Conservation (phyloP, 139 green algal species). For the Pleodorina starrii region DNA sequence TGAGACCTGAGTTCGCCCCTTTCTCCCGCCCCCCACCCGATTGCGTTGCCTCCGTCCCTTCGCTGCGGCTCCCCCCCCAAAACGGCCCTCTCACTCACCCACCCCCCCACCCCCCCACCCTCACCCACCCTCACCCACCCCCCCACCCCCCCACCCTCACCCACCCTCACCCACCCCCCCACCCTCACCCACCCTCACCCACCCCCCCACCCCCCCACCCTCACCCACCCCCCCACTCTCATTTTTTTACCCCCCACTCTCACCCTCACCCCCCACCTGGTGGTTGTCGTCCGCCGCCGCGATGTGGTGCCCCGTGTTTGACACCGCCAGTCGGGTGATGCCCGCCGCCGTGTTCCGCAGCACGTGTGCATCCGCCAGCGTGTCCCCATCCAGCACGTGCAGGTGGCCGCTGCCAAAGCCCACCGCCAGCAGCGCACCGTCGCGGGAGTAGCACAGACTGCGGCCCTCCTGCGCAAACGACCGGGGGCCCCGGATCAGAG, state of each 20-base stretch:
- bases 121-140: too few species aligned
- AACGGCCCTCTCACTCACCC: too few species aligned
- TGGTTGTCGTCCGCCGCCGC: constrained; percentile 59
- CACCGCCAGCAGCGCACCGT: constrained; percentile 58
- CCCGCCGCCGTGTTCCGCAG: constrained; percentile 50
- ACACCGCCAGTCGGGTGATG: constrained; percentile 45
- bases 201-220: background rate
- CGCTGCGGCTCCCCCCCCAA: too few species aligned
- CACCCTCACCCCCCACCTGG: constrained; percentile 37
- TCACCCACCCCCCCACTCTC: background rate
- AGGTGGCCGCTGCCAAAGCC: constrained; percentile 60
- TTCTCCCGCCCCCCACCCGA: too few species aligned
- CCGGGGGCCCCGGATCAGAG: too few species aligned
- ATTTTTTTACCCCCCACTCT: too few species aligned
- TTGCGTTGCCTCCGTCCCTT: too few species aligned
- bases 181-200: too few species aligned
- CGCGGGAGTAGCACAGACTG: constrained; percentile 56
- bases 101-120: too few species aligned
- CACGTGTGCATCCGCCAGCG: constrained; percentile 44
- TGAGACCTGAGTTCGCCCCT: too few species aligned
- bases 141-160: too few species aligned
- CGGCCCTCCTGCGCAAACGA: background rate
- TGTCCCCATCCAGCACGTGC: constrained; percentile 50
- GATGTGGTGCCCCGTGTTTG: constrained; percentile 55
- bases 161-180: too few species aligned